Conservation (phyloP, 495 filamentous ascomycete genomes). For the Lasiosphaeriaceae sp. region DNA sequence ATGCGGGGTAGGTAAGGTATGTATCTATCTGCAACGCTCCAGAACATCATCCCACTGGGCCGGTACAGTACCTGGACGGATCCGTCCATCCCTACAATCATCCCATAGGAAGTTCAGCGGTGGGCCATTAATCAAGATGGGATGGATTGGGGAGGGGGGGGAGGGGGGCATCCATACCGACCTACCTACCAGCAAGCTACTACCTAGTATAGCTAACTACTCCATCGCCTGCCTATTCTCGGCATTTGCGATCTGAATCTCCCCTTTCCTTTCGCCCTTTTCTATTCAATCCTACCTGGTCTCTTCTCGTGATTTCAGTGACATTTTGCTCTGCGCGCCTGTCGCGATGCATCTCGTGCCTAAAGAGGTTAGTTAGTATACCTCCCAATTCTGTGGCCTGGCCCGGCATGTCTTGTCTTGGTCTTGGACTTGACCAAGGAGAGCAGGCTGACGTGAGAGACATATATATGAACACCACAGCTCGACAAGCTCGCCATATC, state of each 20-base stretch:
- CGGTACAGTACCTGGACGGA: not conserved
- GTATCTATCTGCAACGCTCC: not conserved
- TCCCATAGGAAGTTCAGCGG: not conserved
- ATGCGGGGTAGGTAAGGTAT: too few relatives aligned
- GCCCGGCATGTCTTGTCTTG: not conserved
- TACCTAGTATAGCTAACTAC: too few relatives aligned
- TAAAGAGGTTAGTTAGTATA: constrained; percentile 62
- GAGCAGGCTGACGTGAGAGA: not conserved
- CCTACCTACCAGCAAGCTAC: too few relatives aligned
- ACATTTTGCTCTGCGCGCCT: not conserved
- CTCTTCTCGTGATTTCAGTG: not conserved
- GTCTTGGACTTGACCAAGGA: not conserved
- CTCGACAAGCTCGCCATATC: constrained; percentile 95
- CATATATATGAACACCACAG: constrained; percentile 39
- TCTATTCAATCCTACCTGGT: not conserved
- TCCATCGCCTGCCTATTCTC: too few relatives aligned
- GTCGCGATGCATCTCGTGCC: constrained; percentile 75
- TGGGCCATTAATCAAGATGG: too few relatives aligned
- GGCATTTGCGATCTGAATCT: too few relatives aligned
- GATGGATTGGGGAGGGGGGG: too few relatives aligned
- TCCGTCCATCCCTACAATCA: too few relatives aligned
- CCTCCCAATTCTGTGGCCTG: constrained; percentile 4
- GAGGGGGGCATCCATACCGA: too few relatives aligned
- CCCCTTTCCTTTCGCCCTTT: not conserved
- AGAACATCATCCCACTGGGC: not conserved